Evolutionary conservation across 805 yeast species (phyloP).

Genomic region (Cyberlindnera mississippiensis): DNA sequence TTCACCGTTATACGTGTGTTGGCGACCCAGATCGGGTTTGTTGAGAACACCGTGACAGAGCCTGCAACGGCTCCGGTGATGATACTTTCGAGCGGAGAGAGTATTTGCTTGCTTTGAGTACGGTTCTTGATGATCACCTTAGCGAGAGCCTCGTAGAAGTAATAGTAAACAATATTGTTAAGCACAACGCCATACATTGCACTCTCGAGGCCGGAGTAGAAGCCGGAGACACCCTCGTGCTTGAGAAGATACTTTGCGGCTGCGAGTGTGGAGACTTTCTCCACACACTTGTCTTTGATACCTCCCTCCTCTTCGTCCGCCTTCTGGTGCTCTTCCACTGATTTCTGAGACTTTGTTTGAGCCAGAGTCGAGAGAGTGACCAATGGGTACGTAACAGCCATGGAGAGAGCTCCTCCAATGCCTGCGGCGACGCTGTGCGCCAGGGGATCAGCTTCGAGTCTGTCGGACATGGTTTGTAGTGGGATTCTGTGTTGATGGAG

Average conservation of each 20-base stretch:
- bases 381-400: conserved; percentile 85
- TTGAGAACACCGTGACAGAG: conserved; percentile 69
- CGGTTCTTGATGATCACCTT: conserved; percentile 37
- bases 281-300: conserved; percentile 17
- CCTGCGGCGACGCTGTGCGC: conserved; percentile 96
- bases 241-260: conserved; percentile 45
- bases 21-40: conserved; percentile 95
- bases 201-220: conserved; percentile 83
- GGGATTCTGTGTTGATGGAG: too few relatives aligned
- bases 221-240: conserved; percentile 61
- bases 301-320: conserved; percentile 1
- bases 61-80: conserved; percentile 72
- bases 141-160: conserved; percentile 75
- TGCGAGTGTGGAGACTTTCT: conserved; percentile 27
- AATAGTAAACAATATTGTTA: conserved; percentile 86
- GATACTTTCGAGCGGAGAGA: conserved; percentile 26
- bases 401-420: conserved; percentile 84
- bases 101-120: conserved; percentile 15
- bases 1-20: conserved; percentile 84
- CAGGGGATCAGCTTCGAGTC: conserved; percentile 26
- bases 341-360: conserved; percentile 52
- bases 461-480: conserved; percentile 18
- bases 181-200: conserved; percentile 83
- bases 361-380: conserved; percentile 85
- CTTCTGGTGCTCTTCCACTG: conserved; percentile 10